Base-by-base conservation (phyloP, 495 filamentous ascomycete genomes). In the Neurospora terricola region DNA sequence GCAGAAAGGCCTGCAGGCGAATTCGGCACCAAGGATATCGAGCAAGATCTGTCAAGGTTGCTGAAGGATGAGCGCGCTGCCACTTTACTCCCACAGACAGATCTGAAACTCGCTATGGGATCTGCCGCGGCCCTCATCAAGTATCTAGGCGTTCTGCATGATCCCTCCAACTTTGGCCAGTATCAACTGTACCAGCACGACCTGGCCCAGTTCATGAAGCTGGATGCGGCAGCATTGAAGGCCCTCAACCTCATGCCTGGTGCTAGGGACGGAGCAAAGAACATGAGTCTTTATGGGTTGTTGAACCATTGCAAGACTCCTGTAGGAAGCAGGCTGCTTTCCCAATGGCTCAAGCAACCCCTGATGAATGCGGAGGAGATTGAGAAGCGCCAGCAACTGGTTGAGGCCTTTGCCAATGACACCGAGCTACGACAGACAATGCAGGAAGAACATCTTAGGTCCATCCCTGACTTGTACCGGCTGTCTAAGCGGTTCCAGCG, bases 281-380 rank as follows among this genome's bases (percentile, higher is more conserved):
- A 87, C n/a, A 99, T 98, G 96, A 97, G 93, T 77, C 77, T 99
- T 73, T 98, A 92, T 76, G 96, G 96, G 3, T 80, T 99, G 40
- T 85, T 99, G 70, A 98, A 99, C 78, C 96, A 98, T 78, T 99
- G 96, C 86, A 99, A 97, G 82, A 99, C 96, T 6, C 92, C 96
- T 2, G 89, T 96, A 34, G 96, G 96, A 6, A 97, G 94, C 77
- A 88, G 96, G 66, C 79, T 99, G 75, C 84, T 99, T 16, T 91
- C 94, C 3, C 96, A 99, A 82, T 99, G 96, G 96, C 84, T 99
- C 37, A 99, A 98, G 84, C 96, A 99, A 82, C 96, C 96, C 0
- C 82, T 99, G 36, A 99, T 99, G 96, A 92, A 89, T 81, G 87
- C 92, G 70, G 85, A 88, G 14, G 94, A 97, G 73, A 98, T 99